Conservation (phyloP, 805 yeast genomes). For the Hanseniaspora guilliermondii region DNA sequence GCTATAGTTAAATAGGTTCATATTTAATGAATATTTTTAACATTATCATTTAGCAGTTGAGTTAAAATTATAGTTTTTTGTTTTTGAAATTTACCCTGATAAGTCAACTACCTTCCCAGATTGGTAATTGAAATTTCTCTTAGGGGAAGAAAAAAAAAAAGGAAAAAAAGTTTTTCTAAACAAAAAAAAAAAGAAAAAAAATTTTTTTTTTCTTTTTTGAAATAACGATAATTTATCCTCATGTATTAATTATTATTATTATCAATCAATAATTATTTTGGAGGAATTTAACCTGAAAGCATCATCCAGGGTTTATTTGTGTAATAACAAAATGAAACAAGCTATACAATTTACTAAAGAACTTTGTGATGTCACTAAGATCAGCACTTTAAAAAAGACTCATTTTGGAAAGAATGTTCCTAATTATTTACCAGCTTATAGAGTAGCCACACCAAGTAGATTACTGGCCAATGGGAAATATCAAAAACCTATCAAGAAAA, state of each 20-base stretch:
- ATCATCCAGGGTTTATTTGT: no score
- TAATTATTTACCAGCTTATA: slow-evolving; percentile 29
- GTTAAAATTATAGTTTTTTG: no score
- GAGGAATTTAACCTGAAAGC: no score
- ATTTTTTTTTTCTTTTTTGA: not conserved
- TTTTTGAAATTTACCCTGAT: not conserved
- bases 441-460: slow-evolving; percentile 44
- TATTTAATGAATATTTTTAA: no score
- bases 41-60: no score
- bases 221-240: no score
- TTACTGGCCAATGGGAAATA: slow-evolving; percentile 57
- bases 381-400: not conserved
- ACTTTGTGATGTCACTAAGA: slow-evolving; percentile 9
- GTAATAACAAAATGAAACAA: not conserved
- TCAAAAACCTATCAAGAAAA: slow-evolving; percentile 67
- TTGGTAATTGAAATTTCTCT: not conserved
- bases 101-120: not conserved
- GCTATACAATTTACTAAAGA: not conserved
- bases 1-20: no score
- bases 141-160: not conserved
- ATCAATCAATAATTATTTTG: no score
- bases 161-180: not conserved
- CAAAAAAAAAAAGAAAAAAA: not conserved
- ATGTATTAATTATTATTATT: not conserved
- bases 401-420: slow-evolving; percentile 23